Evolutionary conservation across 352 stramenopile genomes (phyloP).

Genomic region (Pythium pyrilobum): DNA sequence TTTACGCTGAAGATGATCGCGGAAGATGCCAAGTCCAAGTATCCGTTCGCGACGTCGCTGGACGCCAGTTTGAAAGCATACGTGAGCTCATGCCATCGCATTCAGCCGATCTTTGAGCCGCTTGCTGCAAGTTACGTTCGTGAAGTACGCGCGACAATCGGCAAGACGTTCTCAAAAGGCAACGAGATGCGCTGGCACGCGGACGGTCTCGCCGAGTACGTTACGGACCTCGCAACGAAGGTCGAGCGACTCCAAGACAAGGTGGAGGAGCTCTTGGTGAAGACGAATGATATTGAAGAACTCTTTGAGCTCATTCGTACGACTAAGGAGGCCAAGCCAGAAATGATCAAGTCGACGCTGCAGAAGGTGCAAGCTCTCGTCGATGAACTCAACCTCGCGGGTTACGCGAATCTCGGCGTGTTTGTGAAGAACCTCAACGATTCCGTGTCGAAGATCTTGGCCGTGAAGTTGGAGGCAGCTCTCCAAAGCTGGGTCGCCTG

Average conservation of each 20-base stretch:
- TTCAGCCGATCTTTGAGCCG: constrained; percentile 81
- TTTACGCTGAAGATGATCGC: constrained; percentile 94
- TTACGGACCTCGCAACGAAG: constrained; percentile 86
- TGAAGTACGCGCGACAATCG: constrained; percentile 78
- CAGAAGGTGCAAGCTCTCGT: constrained; percentile 89
- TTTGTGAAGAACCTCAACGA: constrained; percentile 92
- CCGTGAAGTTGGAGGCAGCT: constrained; percentile 62
- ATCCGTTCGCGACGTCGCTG: constrained; percentile 96
- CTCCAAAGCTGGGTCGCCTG: constrained; percentile 65
- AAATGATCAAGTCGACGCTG: constrained; percentile 55
- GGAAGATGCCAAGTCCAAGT: constrained; percentile 96
- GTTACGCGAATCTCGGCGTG: constrained; percentile 90
- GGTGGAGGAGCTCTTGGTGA: constrained; percentile 94
- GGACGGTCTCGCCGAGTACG: constrained; percentile 84
- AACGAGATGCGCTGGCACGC: constrained; percentile 89
- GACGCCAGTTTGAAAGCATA: constrained; percentile 96
- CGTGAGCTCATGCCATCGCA: constrained; percentile 62
- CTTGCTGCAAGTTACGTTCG: constrained; percentile 70
- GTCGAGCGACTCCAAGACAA: constrained; percentile 98
- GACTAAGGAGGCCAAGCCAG: constrained; percentile 47
- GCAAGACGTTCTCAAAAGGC: constrained; percentile 86
- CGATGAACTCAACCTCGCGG: constrained; percentile 93
- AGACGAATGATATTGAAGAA: constrained; percentile 91
- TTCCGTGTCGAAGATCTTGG: constrained; percentile 82
- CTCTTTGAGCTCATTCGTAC: constrained; percentile 76